These are phyloP conservation scores for Coemansia sp. DNA, from an alignment of 192 early-diverging fungal genomes.

Conservation along the genomic window DNA sequence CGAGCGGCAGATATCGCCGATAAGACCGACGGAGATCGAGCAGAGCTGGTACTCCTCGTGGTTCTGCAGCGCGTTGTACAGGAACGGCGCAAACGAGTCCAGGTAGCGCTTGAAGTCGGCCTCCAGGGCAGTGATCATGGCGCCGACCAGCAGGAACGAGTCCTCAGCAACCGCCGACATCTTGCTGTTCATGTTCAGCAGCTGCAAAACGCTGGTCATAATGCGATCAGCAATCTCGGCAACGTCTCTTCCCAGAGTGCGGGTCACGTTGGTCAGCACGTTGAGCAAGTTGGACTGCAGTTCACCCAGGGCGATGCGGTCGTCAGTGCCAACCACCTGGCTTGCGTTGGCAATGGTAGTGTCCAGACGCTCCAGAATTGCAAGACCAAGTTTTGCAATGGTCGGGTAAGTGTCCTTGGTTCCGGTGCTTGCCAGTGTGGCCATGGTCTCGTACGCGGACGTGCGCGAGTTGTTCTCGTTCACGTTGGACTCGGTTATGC, in stretches of 20 bases:
- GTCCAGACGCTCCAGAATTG: constrained; percentile 80
- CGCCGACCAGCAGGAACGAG: constrained; percentile 87
- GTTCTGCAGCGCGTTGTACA: constrained; percentile 81
- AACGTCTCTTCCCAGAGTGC: constrained; percentile 74
- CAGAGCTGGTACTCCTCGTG: constrained; percentile 91
- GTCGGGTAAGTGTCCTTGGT: constrained; percentile 75
- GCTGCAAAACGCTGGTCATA: constrained; percentile 82
- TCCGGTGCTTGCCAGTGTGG: constrained; percentile 70
- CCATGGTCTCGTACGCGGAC: constrained; percentile 92
- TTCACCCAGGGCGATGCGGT: constrained; percentile 78
- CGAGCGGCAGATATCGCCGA: constrained; percentile 94
- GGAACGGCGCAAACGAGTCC: constrained; percentile 79
- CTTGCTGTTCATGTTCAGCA: constrained; percentile 72
- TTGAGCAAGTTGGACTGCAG: constrained; percentile 91
- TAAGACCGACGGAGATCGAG: constrained; percentile 91
- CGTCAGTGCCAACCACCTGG: constrained; percentile 82
- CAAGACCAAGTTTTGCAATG: constrained; percentile 73
- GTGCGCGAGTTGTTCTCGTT: constrained; percentile 88
- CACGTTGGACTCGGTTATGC: constrained; percentile 68
- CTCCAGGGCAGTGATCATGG: constrained; percentile 78
- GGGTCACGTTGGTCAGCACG: constrained; percentile 83
- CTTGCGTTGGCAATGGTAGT: constrained; percentile 69
- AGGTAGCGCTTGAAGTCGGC: constrained; percentile 85
- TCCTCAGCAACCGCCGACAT: constrained; percentile 88
- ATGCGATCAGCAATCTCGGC: constrained; percentile 78